These are phyloP conservation scores for Digitaria exilis DNA, from an alignment of 202 grass and related monocot genomes.

Conservation along the genomic window DNA sequence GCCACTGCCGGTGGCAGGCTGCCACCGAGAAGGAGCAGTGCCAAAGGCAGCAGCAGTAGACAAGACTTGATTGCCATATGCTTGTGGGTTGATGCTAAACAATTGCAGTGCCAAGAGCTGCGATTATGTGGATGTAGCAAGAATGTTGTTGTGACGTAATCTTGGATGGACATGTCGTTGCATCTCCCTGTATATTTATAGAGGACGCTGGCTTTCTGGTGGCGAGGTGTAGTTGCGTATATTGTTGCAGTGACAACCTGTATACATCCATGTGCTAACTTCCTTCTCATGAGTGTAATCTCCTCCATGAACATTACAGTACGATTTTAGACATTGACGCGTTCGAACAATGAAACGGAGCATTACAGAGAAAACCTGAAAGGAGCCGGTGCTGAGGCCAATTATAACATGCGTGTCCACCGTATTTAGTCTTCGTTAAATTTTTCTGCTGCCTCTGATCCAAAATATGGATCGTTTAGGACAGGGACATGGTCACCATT, in stretches of 20 bases:
- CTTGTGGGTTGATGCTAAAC: background rate
- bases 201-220: background rate
- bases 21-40: background rate
- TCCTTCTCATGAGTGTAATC: background rate
- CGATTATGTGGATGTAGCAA: background rate
- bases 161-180: background rate
- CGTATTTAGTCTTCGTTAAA: too few species aligned
- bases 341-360: background rate
- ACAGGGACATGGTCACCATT: too few species aligned
- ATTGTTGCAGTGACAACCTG: background rate
- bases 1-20: background rate
- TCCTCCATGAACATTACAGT: too few species aligned
- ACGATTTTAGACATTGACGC: too few species aligned
- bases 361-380: background rate
- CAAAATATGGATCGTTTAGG: too few species aligned
- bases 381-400: background rate
- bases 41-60: background rate
- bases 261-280: background rate
- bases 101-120: background rate
- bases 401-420: background rate
- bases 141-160: background rate
- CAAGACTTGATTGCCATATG: background rate
- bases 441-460: too few species aligned
- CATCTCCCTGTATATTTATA: background rate
- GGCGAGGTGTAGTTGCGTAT: background rate